Base-by-base conservation (phyloP, 805 yeast genomes). In the Maudiozyma saulgeensis region DNA sequence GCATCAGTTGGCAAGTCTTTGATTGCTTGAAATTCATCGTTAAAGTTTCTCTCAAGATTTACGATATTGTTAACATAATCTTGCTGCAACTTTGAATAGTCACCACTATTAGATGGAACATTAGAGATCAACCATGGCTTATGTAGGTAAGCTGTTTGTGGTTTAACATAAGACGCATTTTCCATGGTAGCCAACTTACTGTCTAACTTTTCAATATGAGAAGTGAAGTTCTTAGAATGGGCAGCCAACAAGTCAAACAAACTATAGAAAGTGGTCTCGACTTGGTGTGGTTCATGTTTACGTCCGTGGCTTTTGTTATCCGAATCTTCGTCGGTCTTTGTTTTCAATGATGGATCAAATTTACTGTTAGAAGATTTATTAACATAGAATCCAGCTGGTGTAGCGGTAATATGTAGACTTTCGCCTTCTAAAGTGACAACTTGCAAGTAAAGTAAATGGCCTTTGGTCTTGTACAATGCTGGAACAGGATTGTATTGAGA, bases 401-500 rank as follows among this genome's bases (percentile, higher is more conserved):
- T 80, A 51, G 91, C 82, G 7, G 96, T 88, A 57, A 91, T 78
- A 58, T 87, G 84, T 66, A 76, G 78, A 28, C 77, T 77, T 62
- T 87, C 95, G 57, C 84, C 84, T 68, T 93, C 98, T 55, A 86
- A 71, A 44, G 96, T 86, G 58, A 80, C 82, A 41, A 81, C 73
- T 49, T 78, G 78, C 59, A 93, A 71, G 66, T 91, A 91, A 50
- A 84, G 71, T 57, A 90, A 72, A 61, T 90, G 96, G 25, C 98
- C 98, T 62, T 75, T 77, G n/a, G 68, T 50, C 56, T 71, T 77
- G 62, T 76, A 79, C 46, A 72, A 68, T 16, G 82, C 71, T 31
- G 91, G 83, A 13, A 88, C 88, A 4, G 97, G 96, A 55, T 86
- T 82, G 93, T 96, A 91, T 48, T 79, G 78, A 13, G 96, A 86